Evolutionary conservation across 768 basidiomycete species (phyloP).

Genomic region (Basidioascus undulatus): DNA sequence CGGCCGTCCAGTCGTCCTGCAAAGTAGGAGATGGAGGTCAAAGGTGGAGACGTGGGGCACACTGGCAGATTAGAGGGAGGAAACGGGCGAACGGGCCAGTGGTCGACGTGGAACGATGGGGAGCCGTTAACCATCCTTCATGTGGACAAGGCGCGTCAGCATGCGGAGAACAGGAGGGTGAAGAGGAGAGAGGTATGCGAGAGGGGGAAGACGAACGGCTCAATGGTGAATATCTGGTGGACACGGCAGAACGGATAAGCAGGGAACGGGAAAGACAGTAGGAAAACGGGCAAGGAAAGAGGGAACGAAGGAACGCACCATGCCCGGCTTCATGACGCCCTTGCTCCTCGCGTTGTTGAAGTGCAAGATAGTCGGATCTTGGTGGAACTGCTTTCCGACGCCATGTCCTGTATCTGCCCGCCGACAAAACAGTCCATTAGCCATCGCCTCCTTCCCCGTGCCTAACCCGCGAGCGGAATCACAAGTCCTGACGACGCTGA

Average conservation of each 20-base stretch:
- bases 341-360: conserved; percentile 12
- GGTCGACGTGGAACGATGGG: too few relatives aligned
- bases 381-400: conserved; percentile 10
- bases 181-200: conserved; percentile 24
- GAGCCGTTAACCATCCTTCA: too few relatives aligned
- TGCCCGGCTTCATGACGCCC: conserved; percentile 8
- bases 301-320: neutral
- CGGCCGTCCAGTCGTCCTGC: conserved; percentile 96
- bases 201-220: conserved; percentile 15
- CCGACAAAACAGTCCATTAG: neutral
- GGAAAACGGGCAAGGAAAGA: neutral
- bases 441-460: neutral
- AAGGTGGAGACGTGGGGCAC: too few relatives aligned
- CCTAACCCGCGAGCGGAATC: conserved; percentile 13
- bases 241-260: neutral
- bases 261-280: neutral
- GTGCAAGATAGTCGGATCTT: conserved; percentile 7
- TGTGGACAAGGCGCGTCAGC: too few relatives aligned
- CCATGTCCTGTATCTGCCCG: neutral
- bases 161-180: conserved; percentile 3
- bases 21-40: too few relatives aligned
- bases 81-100: too few relatives aligned
- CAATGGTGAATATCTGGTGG: conserved; percentile 13
- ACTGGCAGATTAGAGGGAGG: too few relatives aligned
- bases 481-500: conserved; percentile 75